phyloP scores from a whole-genome alignment of 2,329 filamentous ascomycete genomes.

The Cordyceps tenuipes region DNA sequence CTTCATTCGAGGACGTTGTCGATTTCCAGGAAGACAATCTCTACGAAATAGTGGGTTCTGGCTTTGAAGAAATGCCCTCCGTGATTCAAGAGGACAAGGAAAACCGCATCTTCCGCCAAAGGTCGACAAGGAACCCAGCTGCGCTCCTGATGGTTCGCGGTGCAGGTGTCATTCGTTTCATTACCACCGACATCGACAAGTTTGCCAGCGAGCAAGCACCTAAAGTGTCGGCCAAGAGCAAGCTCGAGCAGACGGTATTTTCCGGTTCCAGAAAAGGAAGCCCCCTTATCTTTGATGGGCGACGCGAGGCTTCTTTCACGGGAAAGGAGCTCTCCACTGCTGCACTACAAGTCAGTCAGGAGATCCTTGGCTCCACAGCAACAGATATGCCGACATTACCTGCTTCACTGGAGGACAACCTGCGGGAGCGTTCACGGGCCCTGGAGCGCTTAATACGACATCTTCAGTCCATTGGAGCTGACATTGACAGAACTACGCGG shows the following conservation, averaged over 20 bases:
- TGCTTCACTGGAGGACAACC: slow-evolving; percentile 72
- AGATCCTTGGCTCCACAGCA: slow-evolving; percentile 72
- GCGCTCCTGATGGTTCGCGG: slow-evolving; percentile 55
- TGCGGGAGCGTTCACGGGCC: slow-evolving; percentile 63
- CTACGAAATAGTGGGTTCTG: slow-evolving; percentile 55
- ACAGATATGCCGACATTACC: slow-evolving; percentile 64
- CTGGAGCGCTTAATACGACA: slow-evolving; percentile 67
- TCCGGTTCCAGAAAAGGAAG: slow-evolving; percentile 76
- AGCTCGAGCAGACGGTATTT: slow-evolving; percentile 90
- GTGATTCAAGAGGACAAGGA: slow-evolving; percentile 41
- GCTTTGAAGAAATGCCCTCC: slow-evolving; percentile 49
- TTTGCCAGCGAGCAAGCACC: slow-evolving; percentile 51
- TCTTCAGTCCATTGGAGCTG: slow-evolving; percentile 55
- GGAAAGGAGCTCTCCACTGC: slow-evolving; percentile 65
- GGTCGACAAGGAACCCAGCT: slow-evolving; percentile 51
- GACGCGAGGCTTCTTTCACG: slow-evolving; percentile 57
- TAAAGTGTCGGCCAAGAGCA: slow-evolving; percentile 71
- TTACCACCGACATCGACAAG: slow-evolving; percentile 49
- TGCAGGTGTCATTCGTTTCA: slow-evolving; percentile 51
- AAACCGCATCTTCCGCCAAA: slow-evolving; percentile 40
- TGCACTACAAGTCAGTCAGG: slow-evolving; percentile 67
- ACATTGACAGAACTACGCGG: slow-evolving; percentile 57
- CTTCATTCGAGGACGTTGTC: slow-evolving; percentile 78
- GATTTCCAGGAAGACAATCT: slow-evolving; percentile 62
- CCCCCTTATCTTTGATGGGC: slow-evolving; percentile 74